These are phyloP conservation scores for Hordeum pubiflorum DNA, from an alignment of 202 grass and related monocot species.

Conservation along the genomic window DNA sequence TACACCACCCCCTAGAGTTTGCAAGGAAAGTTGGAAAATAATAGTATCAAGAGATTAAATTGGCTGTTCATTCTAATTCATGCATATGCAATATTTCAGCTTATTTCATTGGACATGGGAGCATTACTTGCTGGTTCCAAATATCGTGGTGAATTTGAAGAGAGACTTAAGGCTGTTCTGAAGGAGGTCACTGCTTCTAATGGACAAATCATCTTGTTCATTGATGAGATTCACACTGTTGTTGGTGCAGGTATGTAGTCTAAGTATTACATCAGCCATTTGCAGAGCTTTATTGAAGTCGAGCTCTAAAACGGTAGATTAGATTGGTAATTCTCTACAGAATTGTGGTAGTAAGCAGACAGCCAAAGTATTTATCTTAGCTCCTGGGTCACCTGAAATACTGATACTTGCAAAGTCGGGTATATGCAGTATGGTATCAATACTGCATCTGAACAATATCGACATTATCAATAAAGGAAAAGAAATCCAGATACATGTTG, in stretches of 20 bases:
- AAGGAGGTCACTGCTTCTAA: conserved; percentile 93
- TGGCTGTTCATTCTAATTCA: not conserved
- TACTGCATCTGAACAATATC: not conserved
- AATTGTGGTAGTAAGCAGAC: not conserved
- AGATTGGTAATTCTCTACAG: not conserved
- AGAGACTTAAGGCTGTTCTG: conserved; percentile 86
- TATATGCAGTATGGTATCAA: not conserved
- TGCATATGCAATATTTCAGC: conserved; percentile 33
- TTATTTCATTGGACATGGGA: conserved; percentile 97
- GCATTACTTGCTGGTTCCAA: conserved; percentile 86
- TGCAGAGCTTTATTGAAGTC: not conserved
- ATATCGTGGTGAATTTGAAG: conserved; percentile 84
- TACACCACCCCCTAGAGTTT: too few species aligned
- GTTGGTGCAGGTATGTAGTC: conserved; percentile 80
- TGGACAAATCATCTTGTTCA: conserved; percentile 94
- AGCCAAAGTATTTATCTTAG: not conserved
- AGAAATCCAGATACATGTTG: not conserved
- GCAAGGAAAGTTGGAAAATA: not conserved
- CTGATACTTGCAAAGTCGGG: not conserved
- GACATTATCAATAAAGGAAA: not conserved
- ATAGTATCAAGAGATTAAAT: not conserved
- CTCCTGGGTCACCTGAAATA: not conserved
- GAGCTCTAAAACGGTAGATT: not conserved
- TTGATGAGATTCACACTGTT: conserved; percentile 95
- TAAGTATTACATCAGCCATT: not conserved